phyloP scores from a whole-genome alignment of 106 monocot genomes.

The Gastrodia elata region DNA sequence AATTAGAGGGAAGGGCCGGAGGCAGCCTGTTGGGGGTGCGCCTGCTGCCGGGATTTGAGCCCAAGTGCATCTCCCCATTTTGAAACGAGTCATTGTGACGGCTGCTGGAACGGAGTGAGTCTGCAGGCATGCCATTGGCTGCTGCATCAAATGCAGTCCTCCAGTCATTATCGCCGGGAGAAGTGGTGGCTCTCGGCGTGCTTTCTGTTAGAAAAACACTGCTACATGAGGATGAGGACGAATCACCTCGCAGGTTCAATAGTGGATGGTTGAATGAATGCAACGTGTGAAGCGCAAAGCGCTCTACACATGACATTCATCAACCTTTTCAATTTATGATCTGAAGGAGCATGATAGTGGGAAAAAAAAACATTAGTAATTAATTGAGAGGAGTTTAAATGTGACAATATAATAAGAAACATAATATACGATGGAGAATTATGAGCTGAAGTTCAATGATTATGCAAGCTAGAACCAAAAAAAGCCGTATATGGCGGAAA shows the following conservation, averaged over 20 bases:
- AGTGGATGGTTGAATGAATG: background rate
- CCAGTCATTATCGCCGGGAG: slow-evolving; percentile 70
- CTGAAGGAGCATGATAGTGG: too few relatives aligned
- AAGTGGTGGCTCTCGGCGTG: slow-evolving; percentile 29
- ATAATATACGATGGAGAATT: too few relatives aligned
- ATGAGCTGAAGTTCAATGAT: too few relatives aligned
- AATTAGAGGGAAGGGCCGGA: slow-evolving; percentile 56
- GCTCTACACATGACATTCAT: too few relatives aligned
- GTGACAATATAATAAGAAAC: too few relatives aligned
- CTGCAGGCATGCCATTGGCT: slow-evolving; percentile 40
- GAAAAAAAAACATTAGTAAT: background rate
- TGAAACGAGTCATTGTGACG: slow-evolving; percentile 42
- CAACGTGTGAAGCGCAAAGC: too few relatives aligned
- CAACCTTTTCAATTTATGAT: too few relatives aligned
- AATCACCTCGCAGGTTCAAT: background rate
- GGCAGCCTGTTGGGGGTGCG: slow-evolving; percentile 85
- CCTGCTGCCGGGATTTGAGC: slow-evolving; percentile 56
- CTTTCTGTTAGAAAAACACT: slow-evolving; percentile 35
- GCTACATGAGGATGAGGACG: background rate
- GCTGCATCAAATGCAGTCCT: slow-evolving; percentile 79
- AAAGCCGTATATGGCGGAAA: too few relatives aligned
- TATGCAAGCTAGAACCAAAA: too few relatives aligned
- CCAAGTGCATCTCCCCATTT: slow-evolving; percentile 43
- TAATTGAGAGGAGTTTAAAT: too few relatives aligned
- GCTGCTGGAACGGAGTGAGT: slow-evolving; percentile 38